These are phyloP conservation scores for Alloascoidea hylecoeti DNA, from an alignment of 805 yeast genomes.

Conservation along the genomic window DNA sequence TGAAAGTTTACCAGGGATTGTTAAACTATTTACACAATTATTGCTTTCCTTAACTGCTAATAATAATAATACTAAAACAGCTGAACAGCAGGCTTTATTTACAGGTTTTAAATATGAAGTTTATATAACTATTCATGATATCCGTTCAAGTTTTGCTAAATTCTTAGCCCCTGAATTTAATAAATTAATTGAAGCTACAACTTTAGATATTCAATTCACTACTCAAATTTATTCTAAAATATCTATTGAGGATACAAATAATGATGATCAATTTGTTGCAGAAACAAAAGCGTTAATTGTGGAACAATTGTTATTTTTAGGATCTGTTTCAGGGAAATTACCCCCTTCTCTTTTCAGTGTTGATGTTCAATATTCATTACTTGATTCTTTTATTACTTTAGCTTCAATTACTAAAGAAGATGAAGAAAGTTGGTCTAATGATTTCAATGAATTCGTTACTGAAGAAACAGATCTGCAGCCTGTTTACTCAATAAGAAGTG, in stretches of 20 bases:
- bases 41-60: too few relatives aligned
- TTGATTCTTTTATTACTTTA: constrained; percentile 20
- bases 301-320: background rate
- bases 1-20: constrained; percentile 1
- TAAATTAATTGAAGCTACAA: constrained; percentile 5
- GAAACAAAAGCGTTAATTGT: background rate
- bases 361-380: constrained; percentile 9
- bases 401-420: constrained; percentile 27
- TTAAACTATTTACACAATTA: constrained; percentile 4
- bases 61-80: background rate
- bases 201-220: background rate
- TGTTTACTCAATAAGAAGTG: constrained; percentile 41
- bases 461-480: constrained; percentile 60
- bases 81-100: background rate
- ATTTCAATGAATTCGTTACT: constrained; percentile 58
- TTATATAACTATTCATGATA: constrained; percentile 8
- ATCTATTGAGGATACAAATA: background rate
- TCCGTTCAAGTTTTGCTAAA: constrained; percentile 11
- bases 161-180: constrained; percentile 9
- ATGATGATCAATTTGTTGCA: background rate
- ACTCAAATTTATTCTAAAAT: background rate
- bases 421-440: constrained; percentile 35
- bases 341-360: constrained; percentile 11
- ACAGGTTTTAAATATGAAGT: constrained; percentile 8
- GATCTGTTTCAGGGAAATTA: constrained; percentile 3